These are phyloP conservation scores for Scedosporium apiospermum DNA, from an alignment of 2,329 filamentous ascomycete genomes.

Conservation along the genomic window DNA sequence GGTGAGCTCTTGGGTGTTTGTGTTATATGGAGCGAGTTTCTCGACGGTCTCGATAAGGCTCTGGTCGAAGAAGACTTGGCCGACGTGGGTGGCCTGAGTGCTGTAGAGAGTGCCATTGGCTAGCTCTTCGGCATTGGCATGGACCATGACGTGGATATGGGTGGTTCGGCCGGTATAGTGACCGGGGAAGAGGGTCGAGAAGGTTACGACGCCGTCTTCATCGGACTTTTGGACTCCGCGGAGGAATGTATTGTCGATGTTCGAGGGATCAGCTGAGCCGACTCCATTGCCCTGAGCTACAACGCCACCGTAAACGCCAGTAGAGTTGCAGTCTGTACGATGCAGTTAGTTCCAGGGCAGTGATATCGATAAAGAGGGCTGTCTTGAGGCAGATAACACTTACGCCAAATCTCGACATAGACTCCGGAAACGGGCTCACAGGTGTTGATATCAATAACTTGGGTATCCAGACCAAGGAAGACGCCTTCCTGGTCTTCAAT, in stretches of 20 bases:
- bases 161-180: conserved; percentile 31
- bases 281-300: conserved; percentile 24
- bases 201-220: conserved; percentile 27
- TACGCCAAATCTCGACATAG: conserved; percentile 32
- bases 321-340: conserved; percentile 27
- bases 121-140: conserved; percentile 23
- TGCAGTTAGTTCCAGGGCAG: neutral
- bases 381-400: neutral
- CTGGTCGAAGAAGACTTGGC: conserved; percentile 54
- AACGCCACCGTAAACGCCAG: conserved; percentile 34
- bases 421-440: conserved; percentile 28
- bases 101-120: conserved; percentile 41
- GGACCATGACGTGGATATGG: conserved; percentile 29
- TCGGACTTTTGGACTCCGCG: conserved; percentile 31
- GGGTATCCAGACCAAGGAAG: conserved; percentile 29
- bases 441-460: conserved; percentile 31
- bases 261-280: conserved; percentile 14
- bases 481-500: conserved; percentile 30
- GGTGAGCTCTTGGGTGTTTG: conserved; percentile 33
- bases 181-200: conserved; percentile 32
- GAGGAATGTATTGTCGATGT: conserved; percentile 25
- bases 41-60: conserved; percentile 41
- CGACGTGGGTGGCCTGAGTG: conserved; percentile 44
- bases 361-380: neutral
- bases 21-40: conserved; percentile 30